These are phyloP conservation scores for Quercus glauca DNA, from an alignment of 306 rosid species.

Conservation along the genomic window DNA sequence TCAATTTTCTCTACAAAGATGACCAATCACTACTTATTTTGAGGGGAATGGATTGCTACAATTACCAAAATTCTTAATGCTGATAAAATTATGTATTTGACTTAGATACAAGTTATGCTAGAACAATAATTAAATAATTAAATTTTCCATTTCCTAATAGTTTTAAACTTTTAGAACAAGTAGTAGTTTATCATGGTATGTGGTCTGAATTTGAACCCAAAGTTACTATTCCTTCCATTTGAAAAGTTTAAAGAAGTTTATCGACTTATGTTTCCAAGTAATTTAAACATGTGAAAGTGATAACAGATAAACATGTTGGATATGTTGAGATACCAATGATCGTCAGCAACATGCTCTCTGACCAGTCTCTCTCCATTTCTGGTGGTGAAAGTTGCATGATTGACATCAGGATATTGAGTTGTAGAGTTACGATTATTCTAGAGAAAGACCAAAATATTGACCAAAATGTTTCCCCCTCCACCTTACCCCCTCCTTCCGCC, in stretches of 20 bases:
- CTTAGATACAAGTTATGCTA: neutral
- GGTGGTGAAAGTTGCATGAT: slow-evolving; percentile 60
- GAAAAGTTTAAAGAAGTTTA: no score
- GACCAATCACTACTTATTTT: neutral
- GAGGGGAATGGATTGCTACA: neutral
- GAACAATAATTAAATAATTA: no score
- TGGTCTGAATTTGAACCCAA: no score
- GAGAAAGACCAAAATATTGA: no score
- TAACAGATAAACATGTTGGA: neutral
- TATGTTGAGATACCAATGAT: slow-evolving; percentile 51
- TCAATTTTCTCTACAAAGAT: neutral
- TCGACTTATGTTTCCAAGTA: neutral
- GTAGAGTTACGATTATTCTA: no score
- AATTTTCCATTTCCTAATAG: no score
- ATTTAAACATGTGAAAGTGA: neutral
- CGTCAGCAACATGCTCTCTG: slow-evolving; percentile 49
- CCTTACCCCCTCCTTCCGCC: no score
- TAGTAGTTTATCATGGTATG: no score
- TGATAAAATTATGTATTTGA: neutral
- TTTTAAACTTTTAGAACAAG: no score
- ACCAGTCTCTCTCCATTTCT: slow-evolving; percentile 40
- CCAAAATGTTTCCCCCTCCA: no score
- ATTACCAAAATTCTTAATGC: neutral
- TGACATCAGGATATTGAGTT: slow-evolving; percentile 83
- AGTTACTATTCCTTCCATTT: no score